Percentiles rank a stretch among this genome's conserved stretches.
These are phyloP conservation scores for Pseudonitzschia multistriata DNA, from an alignment of 108 stramenopile species.

Conservation along the genomic window DNA sequence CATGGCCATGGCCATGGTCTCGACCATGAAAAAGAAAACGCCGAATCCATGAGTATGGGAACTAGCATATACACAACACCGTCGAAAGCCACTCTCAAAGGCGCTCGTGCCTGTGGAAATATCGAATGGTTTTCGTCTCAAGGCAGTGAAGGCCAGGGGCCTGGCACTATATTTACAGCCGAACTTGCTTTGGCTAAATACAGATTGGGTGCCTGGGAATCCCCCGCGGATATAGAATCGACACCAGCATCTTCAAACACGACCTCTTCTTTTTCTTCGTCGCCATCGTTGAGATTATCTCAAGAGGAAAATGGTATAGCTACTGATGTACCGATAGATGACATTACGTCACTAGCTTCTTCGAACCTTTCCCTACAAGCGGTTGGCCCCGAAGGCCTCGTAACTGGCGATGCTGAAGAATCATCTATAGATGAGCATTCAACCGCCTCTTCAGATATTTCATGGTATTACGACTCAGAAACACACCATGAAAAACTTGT, in stretches of 20 bases:
- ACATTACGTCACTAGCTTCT: background rate
- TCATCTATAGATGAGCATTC: background rate
- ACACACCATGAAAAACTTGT: background rate
- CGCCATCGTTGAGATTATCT: background rate
- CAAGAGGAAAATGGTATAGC: background rate
- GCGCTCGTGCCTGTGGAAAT: background rate
- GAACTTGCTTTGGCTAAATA: slow-evolving; percentile 15
- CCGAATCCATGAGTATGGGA: slow-evolving; percentile 26
- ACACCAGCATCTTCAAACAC: background rate
- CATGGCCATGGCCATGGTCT: too few relatives aligned
- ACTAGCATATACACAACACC: slow-evolving; percentile 34
- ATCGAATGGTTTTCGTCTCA: slow-evolving; percentile 6
- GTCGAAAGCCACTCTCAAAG: slow-evolving; percentile 26
- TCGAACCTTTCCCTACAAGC: background rate
- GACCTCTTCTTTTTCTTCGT: background rate
- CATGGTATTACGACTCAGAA: background rate
- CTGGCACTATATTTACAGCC: slow-evolving; percentile 24
- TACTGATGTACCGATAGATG: background rate
- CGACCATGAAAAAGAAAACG: background rate
- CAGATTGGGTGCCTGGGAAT: slow-evolving; percentile 16
- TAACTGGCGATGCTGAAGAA: background rate
- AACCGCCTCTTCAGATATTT: background rate
- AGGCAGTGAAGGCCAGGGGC: background rate
- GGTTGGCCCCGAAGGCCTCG: background rate
- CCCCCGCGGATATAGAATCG: background rate